Evolutionary conservation across 805 yeast genomes (phyloP).

Genomic region (Cyberlindnera nakhonratchasimensis): DNA sequence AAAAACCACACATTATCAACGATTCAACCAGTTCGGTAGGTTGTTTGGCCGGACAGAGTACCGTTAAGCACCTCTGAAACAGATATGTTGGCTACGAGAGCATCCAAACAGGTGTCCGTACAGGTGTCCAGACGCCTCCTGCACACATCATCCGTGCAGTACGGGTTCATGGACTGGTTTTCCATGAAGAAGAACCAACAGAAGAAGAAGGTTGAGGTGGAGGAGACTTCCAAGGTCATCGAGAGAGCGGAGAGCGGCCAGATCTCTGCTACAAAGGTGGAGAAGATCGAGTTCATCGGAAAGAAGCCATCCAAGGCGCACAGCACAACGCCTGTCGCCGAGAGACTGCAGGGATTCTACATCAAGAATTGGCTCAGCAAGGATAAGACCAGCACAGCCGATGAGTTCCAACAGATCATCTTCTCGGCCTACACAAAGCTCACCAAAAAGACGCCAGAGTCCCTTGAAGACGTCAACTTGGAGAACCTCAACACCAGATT

Average conservation of each 20-base stretch:
- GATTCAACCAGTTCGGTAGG: too few species aligned
- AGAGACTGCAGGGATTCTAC: constrained; percentile 26
- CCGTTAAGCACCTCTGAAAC: too few species aligned
- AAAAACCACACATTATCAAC: neutral
- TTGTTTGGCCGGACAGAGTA: too few species aligned
- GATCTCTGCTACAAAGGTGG: constrained; percentile 17
- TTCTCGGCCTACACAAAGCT: constrained; percentile 18
- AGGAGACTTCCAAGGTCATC: constrained; percentile 31
- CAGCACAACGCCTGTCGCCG: constrained; percentile 10
- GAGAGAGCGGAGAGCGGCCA: constrained; percentile 35
- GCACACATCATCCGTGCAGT: constrained; percentile 25
- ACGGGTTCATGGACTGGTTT: constrained; percentile 40
- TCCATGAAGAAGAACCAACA: constrained; percentile 30
- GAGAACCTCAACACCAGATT: constrained; percentile 34
- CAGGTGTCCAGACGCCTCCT: constrained; percentile 20
- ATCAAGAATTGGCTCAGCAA: constrained; percentile 34
- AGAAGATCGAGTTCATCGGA: constrained; percentile 29
- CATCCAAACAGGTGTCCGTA: constrained; percentile 1
- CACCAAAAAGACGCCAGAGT: constrained; percentile 5
- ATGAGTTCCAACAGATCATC: constrained; percentile 28
- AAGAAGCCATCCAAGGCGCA: constrained; percentile 13
- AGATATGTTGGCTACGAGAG: constrained; percentile 10
- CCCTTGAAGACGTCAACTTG: constrained; percentile 19
- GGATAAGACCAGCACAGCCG: constrained; percentile 25
- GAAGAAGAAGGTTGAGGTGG: constrained; percentile 22